phyloP scores from a whole-genome alignment of 2,329 filamentous ascomycete species.

The Ascochyta fabae region DNA sequence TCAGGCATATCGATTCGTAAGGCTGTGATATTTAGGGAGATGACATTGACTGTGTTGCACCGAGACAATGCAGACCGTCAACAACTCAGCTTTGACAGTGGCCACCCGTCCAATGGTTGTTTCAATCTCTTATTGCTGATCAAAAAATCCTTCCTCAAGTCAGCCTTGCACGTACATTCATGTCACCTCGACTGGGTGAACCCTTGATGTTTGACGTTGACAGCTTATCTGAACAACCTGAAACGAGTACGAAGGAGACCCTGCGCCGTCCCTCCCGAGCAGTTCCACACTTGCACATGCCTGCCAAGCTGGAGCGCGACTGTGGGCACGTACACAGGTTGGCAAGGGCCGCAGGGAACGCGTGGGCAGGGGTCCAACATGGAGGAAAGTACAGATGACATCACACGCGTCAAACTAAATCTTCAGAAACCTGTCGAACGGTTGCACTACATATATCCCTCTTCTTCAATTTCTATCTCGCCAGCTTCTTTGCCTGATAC shows the following conservation, averaged over 20 bases:
- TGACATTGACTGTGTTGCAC: constrained; percentile 8
- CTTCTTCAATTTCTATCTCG: background rate
- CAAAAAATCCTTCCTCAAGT: background rate
- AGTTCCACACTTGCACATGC: constrained; percentile 9
- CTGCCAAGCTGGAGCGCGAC: constrained; percentile 11
- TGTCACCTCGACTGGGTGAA: constrained; percentile 1
- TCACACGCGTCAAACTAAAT: constrained; percentile 5
- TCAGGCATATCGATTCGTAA: constrained; percentile 13
- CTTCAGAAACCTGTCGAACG: constrained; percentile 7
- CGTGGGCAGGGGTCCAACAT: constrained; percentile 9
- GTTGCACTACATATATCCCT: background rate
- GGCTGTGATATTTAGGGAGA: constrained; percentile 19
- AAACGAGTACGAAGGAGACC: constrained; percentile 15
- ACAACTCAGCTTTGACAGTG: background rate
- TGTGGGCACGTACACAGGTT: background rate
- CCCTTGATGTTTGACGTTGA: constrained; percentile 5
- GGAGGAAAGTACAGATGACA: constrained; percentile 8
- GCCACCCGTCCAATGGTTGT: background rate
- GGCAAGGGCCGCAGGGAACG: constrained; percentile 1
- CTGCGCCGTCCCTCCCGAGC: constrained; percentile 14
- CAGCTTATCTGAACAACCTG: background rate
- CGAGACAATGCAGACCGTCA: background rate
- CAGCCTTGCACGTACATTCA: background rate
- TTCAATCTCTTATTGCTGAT: background rate
- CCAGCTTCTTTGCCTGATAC: background rate